Evolutionary conservation across 495 filamentous ascomycete genomes (phyloP), one percentile per base, ranked within the genome.

Genomic region (Cairneyella variabilis): DNA sequence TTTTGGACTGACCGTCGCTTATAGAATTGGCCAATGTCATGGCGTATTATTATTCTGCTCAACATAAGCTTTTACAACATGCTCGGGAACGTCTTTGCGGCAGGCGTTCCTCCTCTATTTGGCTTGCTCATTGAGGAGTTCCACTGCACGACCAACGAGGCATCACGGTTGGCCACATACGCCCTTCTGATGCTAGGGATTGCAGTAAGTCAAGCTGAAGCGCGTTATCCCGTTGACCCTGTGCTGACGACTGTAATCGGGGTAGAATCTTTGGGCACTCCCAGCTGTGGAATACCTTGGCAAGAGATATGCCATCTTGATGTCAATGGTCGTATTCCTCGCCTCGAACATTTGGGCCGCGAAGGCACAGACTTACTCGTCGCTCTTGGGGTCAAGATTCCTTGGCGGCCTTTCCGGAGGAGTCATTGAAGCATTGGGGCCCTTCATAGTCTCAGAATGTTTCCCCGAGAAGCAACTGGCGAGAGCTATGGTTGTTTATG

Each of bases 401-500:
- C 2, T 49, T 2, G 46, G 46, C 20, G 46, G 46, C 3, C 27
- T 49, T 20, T 18, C 46, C 12, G 46, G 28, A 4, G 46, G 46
- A 12, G 18, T 49, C 5, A 25, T 49, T 38, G 46, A 49, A 38
- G 46, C 46, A 37, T 30, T 49, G 9, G 46, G 46, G 22, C 46
- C 46, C 10, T 37, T 49, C 28, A 49, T 49, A 5, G 46, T 49
- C 12, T 37, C 30, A 2, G 46, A 49, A 38, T 37, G 28, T 20
- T 49, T 49, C 30, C 46, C 3, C 30, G 27, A 49, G 17, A n/a
- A 49, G 9, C 46, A 49, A 30, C 30, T 49, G 20, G 46, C 46
- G 21, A 37, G 28, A 23, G 46, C 46, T 30, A 49, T 49, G 46
- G 46, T 49, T 6, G 46, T 49, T 20, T 49, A 49, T 30, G 30